phyloP scores from a whole-genome alignment of 306 rosid species.

The Quercus alba region DNA sequence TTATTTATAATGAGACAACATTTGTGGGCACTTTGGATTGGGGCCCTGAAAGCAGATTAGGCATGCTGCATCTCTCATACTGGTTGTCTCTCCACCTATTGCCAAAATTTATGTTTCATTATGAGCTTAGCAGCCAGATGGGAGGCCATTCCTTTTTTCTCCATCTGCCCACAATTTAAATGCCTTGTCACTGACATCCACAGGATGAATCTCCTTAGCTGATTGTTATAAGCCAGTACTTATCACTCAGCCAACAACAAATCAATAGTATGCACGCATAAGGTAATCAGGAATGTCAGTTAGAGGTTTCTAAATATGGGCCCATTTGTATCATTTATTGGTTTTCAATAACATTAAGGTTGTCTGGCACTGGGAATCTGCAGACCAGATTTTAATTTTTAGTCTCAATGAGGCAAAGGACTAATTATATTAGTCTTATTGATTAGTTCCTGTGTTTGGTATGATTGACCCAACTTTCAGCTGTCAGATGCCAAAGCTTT shows the following conservation, averaged over 20 bases:
- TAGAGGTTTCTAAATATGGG: neutral
- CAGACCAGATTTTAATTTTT: neutral
- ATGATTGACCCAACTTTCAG: neutral
- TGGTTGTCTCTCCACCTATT: neutral
- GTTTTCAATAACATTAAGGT: neutral
- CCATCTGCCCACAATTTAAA: no score
- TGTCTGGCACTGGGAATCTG: no score
- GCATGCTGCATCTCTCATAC: neutral
- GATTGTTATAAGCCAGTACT: neutral
- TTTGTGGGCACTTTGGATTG: neutral
- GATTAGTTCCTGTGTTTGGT: neutral
- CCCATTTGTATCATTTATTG: neutral
- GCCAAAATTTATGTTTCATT: neutral
- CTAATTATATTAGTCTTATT: neutral
- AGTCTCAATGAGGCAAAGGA: neutral
- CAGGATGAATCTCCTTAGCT: neutral
- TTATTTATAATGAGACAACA: neutral
- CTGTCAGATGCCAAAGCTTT: neutral
- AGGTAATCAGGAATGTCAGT: neutral
- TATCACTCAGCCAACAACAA: neutral
- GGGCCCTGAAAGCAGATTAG: neutral
- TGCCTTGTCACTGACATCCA: neutral
- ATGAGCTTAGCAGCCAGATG: neutral
- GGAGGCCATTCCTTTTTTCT: neutral
- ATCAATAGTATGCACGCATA: neutral